A percentile compares a stretch with the other conserved stretches of the same genome.
These are phyloP conservation scores for Fraxinus anomala DNA, from an alignment of 257 asterid genomes.

Conservation along the genomic window DNA sequence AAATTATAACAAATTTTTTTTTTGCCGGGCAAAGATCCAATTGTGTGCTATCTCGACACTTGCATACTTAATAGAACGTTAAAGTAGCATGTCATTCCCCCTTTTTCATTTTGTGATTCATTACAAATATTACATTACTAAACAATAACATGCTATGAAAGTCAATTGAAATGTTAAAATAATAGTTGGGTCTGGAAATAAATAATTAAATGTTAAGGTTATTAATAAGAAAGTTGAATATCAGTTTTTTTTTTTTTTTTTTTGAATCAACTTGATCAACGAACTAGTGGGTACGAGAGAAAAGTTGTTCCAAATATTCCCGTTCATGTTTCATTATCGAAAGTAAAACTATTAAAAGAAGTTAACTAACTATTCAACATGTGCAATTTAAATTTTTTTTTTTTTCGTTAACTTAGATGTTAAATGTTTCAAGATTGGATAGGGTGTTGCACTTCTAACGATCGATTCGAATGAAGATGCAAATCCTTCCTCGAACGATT, in stretches of 20 bases:
- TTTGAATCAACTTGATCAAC: neutral
- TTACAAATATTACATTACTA: neutral
- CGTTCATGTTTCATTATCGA: too few species aligned
- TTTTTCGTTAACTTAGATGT: too few species aligned
- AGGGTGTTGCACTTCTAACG: too few species aligned
- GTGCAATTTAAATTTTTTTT: too few species aligned
- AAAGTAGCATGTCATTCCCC: conserved; percentile 27
- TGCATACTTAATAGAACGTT: conserved; percentile 34
- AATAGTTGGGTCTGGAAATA: neutral
- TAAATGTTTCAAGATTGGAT: too few species aligned
- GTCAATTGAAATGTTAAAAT: neutral
- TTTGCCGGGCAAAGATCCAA: too few species aligned
- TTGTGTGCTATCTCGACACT: conserved; percentile 3
- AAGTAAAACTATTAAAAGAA: too few species aligned
- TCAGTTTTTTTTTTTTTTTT: neutral
- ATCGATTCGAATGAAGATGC: too few species aligned
- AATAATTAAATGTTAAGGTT: neutral
- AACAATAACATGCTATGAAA: neutral
- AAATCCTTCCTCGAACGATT: too few species aligned
- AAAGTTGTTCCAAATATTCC: neutral
- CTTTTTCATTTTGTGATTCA: neutral
- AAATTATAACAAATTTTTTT: too few species aligned
- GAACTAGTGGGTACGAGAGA: neutral
- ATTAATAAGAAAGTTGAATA: too few species aligned
- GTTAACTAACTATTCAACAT: too few species aligned